Base-by-base conservation (phyloP, 768 basidiomycete species). In the Tulasnella sp. region DNA sequence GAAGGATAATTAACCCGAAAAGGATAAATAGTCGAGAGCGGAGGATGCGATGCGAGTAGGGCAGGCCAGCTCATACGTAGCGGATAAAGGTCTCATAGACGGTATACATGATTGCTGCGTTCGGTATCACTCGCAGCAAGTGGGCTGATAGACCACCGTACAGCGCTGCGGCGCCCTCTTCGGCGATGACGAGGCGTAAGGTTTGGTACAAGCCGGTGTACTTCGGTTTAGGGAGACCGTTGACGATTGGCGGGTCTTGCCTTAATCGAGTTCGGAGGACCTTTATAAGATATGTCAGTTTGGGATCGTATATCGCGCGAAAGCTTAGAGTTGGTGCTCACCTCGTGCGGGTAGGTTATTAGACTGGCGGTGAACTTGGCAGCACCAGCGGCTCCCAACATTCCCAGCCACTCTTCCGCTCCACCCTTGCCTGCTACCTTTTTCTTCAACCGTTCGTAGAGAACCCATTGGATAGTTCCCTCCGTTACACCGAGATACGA, bases 301-400 rank as follows among this genome's bases (percentile, higher is more conserved):
- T 26, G 26, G 32, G 22, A 12, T 8, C 26, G 5, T 14, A 22
- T 26, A 59, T 22, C 22, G 22, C 52, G 32, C 2, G 26, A 59
- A 59, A 14, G 64, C 67, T n/a, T 26, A 68, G 2, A n/a, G 34
- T 69, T 63, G 5, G 37, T 44, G 81, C 87, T 71, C 69, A 94
- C 96, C 85, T 99, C 96, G 76, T 99, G 97, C 59, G 97, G 97
- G 82, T 99, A 99, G 0, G 97, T 98, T 76, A 98, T 92, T 41
- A 98, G 80, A 76, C 90, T 94, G 0, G 97, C 97, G 16, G 98
- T 88, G 76, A 90, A 89, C 81, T 99, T 99, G 6, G 97, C 94
- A 16, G 89, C 87, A 6, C 95, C 97, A 0, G 95, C 94, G 67
- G 94, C 95, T 0, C 88, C 91, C 3, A 97, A 82, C 87, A 95